Base-by-base conservation (phyloP, 805 yeast species). In the Candida silvicultrix region DNA sequence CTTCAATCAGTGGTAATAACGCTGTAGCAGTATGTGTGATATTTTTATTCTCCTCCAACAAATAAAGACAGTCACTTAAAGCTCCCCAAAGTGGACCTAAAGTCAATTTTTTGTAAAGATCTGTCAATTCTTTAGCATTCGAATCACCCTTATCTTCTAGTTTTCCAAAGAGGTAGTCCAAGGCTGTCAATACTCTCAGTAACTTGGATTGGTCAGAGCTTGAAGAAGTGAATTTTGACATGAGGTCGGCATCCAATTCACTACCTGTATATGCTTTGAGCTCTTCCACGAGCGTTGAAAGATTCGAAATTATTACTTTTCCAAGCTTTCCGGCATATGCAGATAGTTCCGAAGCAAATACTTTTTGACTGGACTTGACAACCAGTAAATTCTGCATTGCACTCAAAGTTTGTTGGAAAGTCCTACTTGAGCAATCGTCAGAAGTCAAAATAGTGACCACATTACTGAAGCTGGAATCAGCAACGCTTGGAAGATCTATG, bases 191-290 rank as follows among this genome's bases (percentile, higher is more conserved):
- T 2, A 89, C 81, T 43, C 96, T 74, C 45, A 92, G 68, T n/a
- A 94, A 65, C 57, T 89, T 89, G 8, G 97, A 86, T 61, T 94
- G 98, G 49, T 85, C 89, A 0, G 96, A 85, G 38, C 85, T 80
- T 1, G 89, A 78, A 0, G 88, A 77, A 2, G 94, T 85, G 58
- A 90, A 87, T 54, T 78, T 79, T 23, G 77, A 66, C 49, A 89
- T 70, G 3, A 80, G 66, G 22, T 75, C 78, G 20, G 76, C 72
- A 41, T 75, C 77, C 25, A 79, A 70, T 23, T 77, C 80, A 4
- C 70, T 71, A 31, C 62, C 68, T 37, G 55, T 44, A 19, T 66
- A 61, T 2, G 59, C 57, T 18, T 62, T 48, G 31, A 85, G 69
- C 29, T 75, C 80, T 1, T 52, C 58, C 1, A 76, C 62, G 40